phyloP scores from a whole-genome alignment of 2,329 filamentous ascomycete genomes.

The Pseudopyrenochaeta lycopersici region DNA sequence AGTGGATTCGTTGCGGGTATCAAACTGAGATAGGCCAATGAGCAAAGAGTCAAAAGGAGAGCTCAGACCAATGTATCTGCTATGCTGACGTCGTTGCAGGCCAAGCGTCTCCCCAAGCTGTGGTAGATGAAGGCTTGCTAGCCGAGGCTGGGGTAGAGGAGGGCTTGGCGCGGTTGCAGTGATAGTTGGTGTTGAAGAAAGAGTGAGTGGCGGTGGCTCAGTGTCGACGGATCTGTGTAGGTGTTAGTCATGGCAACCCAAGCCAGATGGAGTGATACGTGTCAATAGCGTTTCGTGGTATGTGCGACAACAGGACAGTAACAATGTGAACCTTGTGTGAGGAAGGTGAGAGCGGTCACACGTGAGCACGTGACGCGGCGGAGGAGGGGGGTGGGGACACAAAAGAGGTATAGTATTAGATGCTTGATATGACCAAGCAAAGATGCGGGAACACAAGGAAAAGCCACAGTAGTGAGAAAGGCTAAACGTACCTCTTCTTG shows the following conservation, averaged over 20 bases:
- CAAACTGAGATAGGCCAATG: conserved; percentile 81
- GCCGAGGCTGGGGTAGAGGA: conserved; percentile 40
- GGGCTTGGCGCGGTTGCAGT: conserved; percentile 51
- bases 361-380: conserved; percentile 33
- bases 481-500: conserved; percentile 73
- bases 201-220: conserved; percentile 51
- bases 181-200: conserved; percentile 51
- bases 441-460: conserved; percentile 11
- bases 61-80: conserved; percentile 83
- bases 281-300: not conserved
- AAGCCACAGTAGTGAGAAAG: conserved; percentile 26
- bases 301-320: not conserved
- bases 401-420: conserved; percentile 11
- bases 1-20: conserved; percentile 81
- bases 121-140: conserved; percentile 42
- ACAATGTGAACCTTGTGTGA: not conserved
- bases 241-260: conserved; percentile 31
- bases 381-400: no score
- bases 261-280: conserved; percentile 6
- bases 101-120: conserved; percentile 66
- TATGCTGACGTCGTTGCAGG: conserved; percentile 79
- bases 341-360: conserved; percentile 12
- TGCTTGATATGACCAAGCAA: conserved; percentile 11
- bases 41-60: conserved; percentile 86
- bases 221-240: conserved; percentile 47